Percentiles rank a stretch among this genome's conserved stretches.
phyloP scores from a whole-genome alignment of 495 filamentous ascomycete genomes.

The Penicillium silybi region DNA sequence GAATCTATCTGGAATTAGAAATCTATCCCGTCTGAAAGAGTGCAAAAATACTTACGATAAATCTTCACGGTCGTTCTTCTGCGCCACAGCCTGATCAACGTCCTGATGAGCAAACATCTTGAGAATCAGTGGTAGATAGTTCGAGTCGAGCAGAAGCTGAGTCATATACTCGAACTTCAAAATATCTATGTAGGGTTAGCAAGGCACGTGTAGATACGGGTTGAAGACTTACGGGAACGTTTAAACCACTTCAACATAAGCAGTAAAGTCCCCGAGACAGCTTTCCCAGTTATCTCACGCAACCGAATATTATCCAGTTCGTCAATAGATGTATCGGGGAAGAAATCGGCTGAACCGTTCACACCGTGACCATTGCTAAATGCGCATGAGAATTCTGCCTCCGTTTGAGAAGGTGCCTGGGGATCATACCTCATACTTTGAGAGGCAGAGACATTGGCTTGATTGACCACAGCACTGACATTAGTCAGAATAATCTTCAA shows the following conservation, averaged over 20 bases:
- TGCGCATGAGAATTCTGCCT: constrained; percentile 3
- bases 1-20: constrained; percentile 57
- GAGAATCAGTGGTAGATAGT: constrained; percentile 85
- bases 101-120: constrained; percentile 94
- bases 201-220: not conserved
- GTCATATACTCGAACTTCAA: constrained; percentile 95
- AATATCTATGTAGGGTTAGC: constrained; percentile 58
- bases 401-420: not conserved
- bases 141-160: constrained; percentile 87
- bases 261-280: constrained; percentile 78
- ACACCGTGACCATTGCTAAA: constrained; percentile 31
- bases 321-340: constrained; percentile 49
- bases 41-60: constrained; percentile 57
- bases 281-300: constrained; percentile 85
- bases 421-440: constrained; percentile 32
- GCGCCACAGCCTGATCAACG: constrained; percentile 80
- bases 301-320: constrained; percentile 76
- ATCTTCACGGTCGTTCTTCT: constrained; percentile 76
- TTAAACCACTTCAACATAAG: constrained; percentile 95
- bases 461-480: constrained; percentile 61
- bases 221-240: constrained; percentile 68
- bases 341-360: constrained; percentile 32
- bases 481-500: constrained; percentile 82
- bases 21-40: not conserved
- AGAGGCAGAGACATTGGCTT: constrained; percentile 45